A percentile compares a stretch with the other conserved stretches of the same genome.
These are phyloP conservation scores for Coemansia sp. DNA, from an alignment of 192 early-diverging fungal genomes.

Conservation along the genomic window DNA sequence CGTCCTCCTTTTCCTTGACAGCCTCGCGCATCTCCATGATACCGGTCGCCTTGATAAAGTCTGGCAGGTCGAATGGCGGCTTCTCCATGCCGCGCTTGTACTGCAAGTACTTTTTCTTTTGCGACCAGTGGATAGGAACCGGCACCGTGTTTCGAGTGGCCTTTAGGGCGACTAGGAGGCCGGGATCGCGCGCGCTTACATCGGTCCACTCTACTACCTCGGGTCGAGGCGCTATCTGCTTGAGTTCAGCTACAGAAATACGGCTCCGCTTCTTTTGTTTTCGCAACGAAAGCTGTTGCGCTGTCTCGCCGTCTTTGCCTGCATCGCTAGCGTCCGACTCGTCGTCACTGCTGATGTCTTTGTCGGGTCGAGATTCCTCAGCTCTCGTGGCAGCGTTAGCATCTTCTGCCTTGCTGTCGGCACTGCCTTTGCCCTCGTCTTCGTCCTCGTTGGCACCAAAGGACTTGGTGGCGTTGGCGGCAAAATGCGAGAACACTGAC, in stretches of 20 bases:
- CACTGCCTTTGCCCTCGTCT: conserved; percentile 4
- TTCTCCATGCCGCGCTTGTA: conserved; percentile 97
- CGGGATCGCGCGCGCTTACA: conserved; percentile 86
- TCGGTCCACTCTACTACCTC: conserved; percentile 98
- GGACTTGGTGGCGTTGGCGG: conserved; percentile 30
- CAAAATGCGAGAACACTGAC: conserved; percentile 38
- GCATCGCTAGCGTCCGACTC: conserved; percentile 34
- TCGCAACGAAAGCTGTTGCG: conserved; percentile 19
- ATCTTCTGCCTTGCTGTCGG: background rate
- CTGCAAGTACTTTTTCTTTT: conserved; percentile 96
- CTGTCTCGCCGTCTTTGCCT: conserved; percentile 14
- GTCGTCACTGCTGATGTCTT: conserved; percentile 12
- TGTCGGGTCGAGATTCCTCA: conserved; percentile 4
- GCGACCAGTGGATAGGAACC: conserved; percentile 92
- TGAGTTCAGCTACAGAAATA: conserved; percentile 86
- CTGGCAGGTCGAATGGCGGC: conserved; percentile 90
- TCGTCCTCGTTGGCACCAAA: conserved; percentile 28
- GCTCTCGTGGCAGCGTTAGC: background rate
- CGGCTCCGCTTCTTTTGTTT: conserved; percentile 56
- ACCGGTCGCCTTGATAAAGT: conserved; percentile 96
- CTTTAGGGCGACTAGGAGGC: conserved; percentile 88
- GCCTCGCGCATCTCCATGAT: conserved; percentile 95
- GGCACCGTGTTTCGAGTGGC: conserved; percentile 91
- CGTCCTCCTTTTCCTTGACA: conserved; percentile 85
- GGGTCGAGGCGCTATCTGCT: conserved; percentile 85